Conservation (phyloP, 2,329 filamentous ascomycete species). For the Penicillium hordei region DNA sequence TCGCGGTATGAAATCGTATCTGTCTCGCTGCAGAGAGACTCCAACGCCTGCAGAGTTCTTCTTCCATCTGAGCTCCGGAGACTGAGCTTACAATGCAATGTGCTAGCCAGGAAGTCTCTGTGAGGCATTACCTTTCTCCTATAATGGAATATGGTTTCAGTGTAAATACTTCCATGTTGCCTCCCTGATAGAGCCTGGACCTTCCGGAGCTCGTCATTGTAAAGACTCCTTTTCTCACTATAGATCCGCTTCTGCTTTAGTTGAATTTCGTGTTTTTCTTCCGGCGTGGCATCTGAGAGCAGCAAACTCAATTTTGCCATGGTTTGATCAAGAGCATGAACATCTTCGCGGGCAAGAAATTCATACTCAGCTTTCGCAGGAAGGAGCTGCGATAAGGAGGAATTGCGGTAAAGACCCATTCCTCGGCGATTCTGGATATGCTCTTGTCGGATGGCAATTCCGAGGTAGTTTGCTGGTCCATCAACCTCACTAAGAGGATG, state of each 20-base stretch:
- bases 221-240: constrained; percentile 11
- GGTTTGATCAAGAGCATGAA: constrained; percentile 8
- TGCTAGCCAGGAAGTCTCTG: constrained; percentile 13
- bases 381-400: constrained; percentile 14
- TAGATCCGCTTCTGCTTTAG: constrained; percentile 7
- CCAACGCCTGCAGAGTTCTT: constrained; percentile 4
- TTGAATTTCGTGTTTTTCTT: constrained; percentile 9
- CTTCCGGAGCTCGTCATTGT: constrained; percentile 9
- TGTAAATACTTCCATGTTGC: constrained; percentile 4
- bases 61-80: constrained; percentile 9
- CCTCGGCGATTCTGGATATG: constrained; percentile 21
- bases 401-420: constrained; percentile 17
- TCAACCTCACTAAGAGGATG: constrained; percentile 18
- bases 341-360: constrained; percentile 13
- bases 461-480: constrained; percentile 16
- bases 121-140: constrained; percentile 14
- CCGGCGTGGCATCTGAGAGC: not conserved
- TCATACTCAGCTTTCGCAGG: constrained; percentile 18
- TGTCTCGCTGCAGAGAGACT: constrained; percentile 11
- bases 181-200: not conserved
- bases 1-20: constrained; percentile 2
- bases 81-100: constrained; percentile 3
- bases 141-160: constrained; percentile 14
- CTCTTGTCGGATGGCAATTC: constrained; percentile 12
- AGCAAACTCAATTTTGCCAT: constrained; percentile 6